phyloP scores from a whole-genome alignment of 257 asterid genomes.

The Gentiana macrophylla region DNA sequence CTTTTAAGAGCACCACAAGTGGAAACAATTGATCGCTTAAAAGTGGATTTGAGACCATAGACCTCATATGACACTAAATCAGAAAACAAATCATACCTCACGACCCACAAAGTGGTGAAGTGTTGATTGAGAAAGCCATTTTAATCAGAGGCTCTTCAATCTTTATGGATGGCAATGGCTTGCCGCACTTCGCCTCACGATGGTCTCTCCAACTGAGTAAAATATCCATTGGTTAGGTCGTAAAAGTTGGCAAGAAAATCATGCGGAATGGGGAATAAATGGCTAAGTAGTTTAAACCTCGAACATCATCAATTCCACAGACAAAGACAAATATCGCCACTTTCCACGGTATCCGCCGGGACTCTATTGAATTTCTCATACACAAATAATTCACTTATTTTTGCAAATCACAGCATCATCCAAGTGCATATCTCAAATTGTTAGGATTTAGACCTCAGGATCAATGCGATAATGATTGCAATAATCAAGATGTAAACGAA shows the following conservation, averaged over 20 bases:
- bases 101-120: constrained; percentile 96
- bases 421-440: constrained; percentile 71
- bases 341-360: constrained; percentile 74
- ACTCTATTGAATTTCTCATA: constrained; percentile 83
- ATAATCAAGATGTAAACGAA: too few relatives aligned
- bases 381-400: constrained; percentile 86
- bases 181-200: constrained; percentile 76
- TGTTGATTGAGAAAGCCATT: constrained; percentile 97
- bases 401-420: constrained; percentile 64
- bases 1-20: too few relatives aligned
- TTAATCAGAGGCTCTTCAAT: constrained; percentile 95
- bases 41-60: too few relatives aligned
- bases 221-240: too few relatives aligned
- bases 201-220: constrained; percentile 84
- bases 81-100: too few relatives aligned
- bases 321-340: constrained; percentile 98
- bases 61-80: constrained; percentile 1
- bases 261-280: constrained; percentile 1
- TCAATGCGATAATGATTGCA: too few relatives aligned
- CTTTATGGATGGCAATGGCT: constrained; percentile 81
- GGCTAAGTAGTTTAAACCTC: constrained; percentile 30
- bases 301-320: constrained; percentile 84
- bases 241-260: too few relatives aligned
- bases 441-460: too few relatives aligned
- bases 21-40: too few relatives aligned